These are phyloP conservation scores for Boletus pseudo-olivaceus DNA, from an alignment of 768 basidiomycete species.

Conservation along the genomic window DNA sequence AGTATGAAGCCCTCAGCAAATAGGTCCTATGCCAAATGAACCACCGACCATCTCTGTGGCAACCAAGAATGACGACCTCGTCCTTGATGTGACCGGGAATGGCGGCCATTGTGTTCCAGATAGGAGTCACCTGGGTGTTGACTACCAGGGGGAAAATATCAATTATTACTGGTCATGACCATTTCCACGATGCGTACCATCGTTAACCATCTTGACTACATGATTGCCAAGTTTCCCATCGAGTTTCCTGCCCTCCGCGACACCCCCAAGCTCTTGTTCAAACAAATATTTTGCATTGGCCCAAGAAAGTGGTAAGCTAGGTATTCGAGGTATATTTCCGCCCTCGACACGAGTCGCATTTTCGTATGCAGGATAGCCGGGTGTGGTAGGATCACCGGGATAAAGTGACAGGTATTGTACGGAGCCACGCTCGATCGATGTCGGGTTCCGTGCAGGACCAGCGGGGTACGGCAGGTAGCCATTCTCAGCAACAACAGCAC, in stretches of 20 bases:
- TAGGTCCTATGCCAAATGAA: neutral
- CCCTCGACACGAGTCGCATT: conserved; percentile 64
- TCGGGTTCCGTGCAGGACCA: conserved; percentile 84
- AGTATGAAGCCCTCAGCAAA: neutral
- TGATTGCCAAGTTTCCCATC: conserved; percentile 47
- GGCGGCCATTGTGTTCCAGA: conserved; percentile 85
- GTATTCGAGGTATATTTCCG: conserved; percentile 66
- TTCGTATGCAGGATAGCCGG: conserved; percentile 82
- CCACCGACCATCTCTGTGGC: conserved; percentile 77
- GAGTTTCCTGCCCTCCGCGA: conserved; percentile 38
- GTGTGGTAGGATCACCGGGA: conserved; percentile 80
- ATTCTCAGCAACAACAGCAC: conserved; percentile 68
- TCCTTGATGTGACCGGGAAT: conserved; percentile 81
- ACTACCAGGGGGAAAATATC: conserved; percentile 39
- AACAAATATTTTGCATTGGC: conserved; percentile 73
- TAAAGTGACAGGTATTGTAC: conserved; percentile 67
- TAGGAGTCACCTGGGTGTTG: conserved; percentile 75
- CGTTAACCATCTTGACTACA: conserved; percentile 50
- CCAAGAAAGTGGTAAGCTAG: conserved; percentile 87
- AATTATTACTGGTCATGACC: neutral
- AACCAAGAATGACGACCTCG: conserved; percentile 82
- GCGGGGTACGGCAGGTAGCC: conserved; percentile 70
- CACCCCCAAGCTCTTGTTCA: conserved; percentile 45
- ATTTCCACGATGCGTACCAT: conserved; percentile 36
- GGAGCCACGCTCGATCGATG: conserved; percentile 80